phyloP scores from a whole-genome alignment of 768 basidiomycete species.

The Russula ochroleuca region DNA sequence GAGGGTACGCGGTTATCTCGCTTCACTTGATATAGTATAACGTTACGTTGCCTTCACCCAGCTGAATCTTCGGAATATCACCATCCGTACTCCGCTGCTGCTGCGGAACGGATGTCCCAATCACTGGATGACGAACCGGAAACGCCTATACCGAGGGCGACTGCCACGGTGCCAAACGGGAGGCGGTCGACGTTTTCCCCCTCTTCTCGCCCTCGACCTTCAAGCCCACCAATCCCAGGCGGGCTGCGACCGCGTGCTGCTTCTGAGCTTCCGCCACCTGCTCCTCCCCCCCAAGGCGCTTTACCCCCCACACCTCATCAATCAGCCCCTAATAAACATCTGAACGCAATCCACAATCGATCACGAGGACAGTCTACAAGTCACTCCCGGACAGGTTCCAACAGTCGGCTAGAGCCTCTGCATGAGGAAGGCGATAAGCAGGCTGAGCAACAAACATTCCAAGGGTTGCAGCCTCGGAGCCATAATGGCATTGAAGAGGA shows the following conservation, averaged over 20 bases:
- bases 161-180: neutral
- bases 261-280: constrained; percentile 60
- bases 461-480: constrained; percentile 30
- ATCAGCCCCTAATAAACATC: constrained; percentile 33
- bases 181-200: constrained; percentile 29
- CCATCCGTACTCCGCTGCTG: constrained; percentile 30
- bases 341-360: constrained; percentile 38
- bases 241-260: constrained; percentile 46
- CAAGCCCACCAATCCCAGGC: constrained; percentile 25
- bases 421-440: constrained; percentile 51
- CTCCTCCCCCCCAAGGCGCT: constrained; percentile 58
- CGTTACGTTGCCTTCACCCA: neutral
- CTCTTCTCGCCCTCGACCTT: constrained; percentile 28
- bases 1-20: constrained; percentile 14
- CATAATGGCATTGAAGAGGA: constrained; percentile 35
- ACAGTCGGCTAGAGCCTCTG: constrained; percentile 53
- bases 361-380: constrained; percentile 48
- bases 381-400: constrained; percentile 55
- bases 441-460: constrained; percentile 34
- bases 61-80: constrained; percentile 16
- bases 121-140: constrained; percentile 18
- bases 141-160: constrained; percentile 16
- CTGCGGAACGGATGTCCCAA: constrained; percentile 20
- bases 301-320: constrained; percentile 55
- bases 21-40: neutral